phyloP scores from a whole-genome alignment of 495 filamentous ascomycete genomes.

The Hypomontagnella submonticulosa region DNA sequence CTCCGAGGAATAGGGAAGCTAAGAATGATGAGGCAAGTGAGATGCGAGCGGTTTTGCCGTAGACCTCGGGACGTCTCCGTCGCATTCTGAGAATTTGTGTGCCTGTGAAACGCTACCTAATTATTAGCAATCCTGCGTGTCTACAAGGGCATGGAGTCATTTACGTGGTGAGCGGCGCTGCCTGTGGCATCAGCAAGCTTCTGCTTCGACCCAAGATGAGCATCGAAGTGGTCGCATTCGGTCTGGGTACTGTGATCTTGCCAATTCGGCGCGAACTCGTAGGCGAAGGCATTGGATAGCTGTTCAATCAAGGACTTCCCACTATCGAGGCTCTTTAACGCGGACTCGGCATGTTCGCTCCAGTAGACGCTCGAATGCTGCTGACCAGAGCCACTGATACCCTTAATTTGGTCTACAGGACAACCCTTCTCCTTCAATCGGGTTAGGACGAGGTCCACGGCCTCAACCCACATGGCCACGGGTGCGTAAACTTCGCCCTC shows the following conservation, averaged over 20 bases:
- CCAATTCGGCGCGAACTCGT: conserved; percentile 94
- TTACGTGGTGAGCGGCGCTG: conserved; percentile 93
- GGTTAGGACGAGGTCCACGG: conserved; percentile 82
- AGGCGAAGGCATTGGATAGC: conserved; percentile 78
- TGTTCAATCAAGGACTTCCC: conserved; percentile 73
- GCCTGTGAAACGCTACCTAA: conserved; percentile 88
- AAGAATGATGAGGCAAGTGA: conserved; percentile 96
- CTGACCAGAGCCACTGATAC: conserved; percentile 91
- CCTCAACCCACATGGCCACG: conserved; percentile 93
- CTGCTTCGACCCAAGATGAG: conserved; percentile 69
- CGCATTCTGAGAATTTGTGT: conserved; percentile 93
- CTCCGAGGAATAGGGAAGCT: conserved; percentile 88
- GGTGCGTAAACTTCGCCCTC: conserved; percentile 92
- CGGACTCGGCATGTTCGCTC: conserved; percentile 73
- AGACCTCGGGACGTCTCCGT: conserved; percentile 80
- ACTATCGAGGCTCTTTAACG: conserved; percentile 70
- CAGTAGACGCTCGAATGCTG: conserved; percentile 98
- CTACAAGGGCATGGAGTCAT: conserved; percentile 33
- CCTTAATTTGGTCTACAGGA: conserved; percentile 79
- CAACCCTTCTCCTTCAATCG: conserved; percentile 76
- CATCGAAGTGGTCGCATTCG: conserved; percentile 91
- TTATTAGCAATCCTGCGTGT: conserved; percentile 35
- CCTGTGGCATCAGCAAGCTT: conserved; percentile 82
- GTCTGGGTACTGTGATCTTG: conserved; percentile 93
- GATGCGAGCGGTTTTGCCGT: conserved; percentile 82